Conservation (phyloP, 176 grass and related monocot species). For the Ampelocalamus luodianensis region DNA sequence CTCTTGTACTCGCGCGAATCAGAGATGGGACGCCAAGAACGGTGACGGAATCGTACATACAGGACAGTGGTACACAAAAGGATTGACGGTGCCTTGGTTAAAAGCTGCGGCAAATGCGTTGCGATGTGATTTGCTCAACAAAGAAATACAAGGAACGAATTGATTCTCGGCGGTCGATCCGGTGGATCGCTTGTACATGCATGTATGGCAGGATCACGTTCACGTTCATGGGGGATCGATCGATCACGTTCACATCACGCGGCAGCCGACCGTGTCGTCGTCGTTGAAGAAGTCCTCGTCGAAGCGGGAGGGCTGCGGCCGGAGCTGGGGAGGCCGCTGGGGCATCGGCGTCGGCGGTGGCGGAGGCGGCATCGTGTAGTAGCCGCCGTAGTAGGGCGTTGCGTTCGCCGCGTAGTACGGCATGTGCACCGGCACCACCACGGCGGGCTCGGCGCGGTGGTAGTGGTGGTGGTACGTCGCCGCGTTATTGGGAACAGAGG, state of each 20-base stretch:
- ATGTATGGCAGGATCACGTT: background rate
- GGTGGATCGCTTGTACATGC: slow-evolving; percentile 1
- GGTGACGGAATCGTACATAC: too few relatives aligned
- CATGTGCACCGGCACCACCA: slow-evolving; percentile 51
- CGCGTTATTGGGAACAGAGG: background rate
- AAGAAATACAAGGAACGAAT: background rate
- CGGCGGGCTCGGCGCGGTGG: slow-evolving; percentile 54
- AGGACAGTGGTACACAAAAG: too few relatives aligned
- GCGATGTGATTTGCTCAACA: background rate
- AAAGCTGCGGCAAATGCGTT: background rate
- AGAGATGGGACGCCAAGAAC: too few relatives aligned
- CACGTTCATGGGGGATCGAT: background rate
- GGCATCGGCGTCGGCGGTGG: background rate
- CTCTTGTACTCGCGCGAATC: too few relatives aligned
- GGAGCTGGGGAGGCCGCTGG: slow-evolving; percentile 37
- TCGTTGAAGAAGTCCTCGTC: slow-evolving; percentile 75
- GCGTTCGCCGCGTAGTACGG: slow-evolving; percentile 53
- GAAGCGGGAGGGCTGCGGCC: slow-evolving; percentile 69
- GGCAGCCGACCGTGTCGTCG: slow-evolving; percentile 73
- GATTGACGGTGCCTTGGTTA: background rate
- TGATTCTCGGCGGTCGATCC: background rate
- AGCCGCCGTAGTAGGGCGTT: slow-evolving; percentile 45
- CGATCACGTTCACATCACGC: slow-evolving; percentile 58
- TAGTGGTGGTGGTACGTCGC: slow-evolving; percentile 31
- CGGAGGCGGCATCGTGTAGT: slow-evolving; percentile 43